A percentile compares a stretch with the other conserved stretches of the same genome.
phyloP scores from a whole-genome alignment of 345 rosid species.

The Excoecaria cochinchinensis region DNA sequence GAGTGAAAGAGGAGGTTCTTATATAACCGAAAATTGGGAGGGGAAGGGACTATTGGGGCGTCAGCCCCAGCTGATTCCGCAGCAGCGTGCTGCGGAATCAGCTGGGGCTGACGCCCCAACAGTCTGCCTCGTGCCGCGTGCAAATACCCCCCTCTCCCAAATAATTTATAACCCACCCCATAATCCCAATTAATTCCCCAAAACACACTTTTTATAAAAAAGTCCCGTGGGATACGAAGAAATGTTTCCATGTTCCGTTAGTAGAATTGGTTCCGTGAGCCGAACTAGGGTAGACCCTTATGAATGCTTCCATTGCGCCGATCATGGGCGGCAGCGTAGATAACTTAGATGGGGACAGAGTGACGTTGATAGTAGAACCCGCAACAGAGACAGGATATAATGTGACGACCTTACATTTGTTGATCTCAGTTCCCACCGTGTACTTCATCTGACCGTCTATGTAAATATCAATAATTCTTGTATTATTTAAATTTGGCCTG shows the following conservation, averaged over 20 bases:
- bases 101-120: too few species aligned
- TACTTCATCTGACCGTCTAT: conserved; percentile 15
- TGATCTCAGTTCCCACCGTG: background rate
- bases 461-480: conserved; percentile 18
- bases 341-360: background rate
- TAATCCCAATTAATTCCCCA: too few species aligned
- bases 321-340: background rate
- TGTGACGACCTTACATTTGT: background rate
- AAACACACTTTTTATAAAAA: too few species aligned
- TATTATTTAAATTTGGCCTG: conserved; percentile 1
- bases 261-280: background rate
- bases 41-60: too few species aligned
- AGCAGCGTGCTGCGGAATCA: too few species aligned
- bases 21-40: too few species aligned
- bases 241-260: background rate
- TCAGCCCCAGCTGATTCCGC: too few species aligned
- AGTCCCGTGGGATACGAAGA: background rate
- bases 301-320: conserved; percentile 4
- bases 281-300: background rate
- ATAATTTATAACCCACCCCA: too few species aligned
- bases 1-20: too few species aligned
- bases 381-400: background rate
- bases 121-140: too few species aligned
- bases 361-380: background rate
- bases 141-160: too few species aligned